Evolutionary conservation across 768 basidiomycete genomes (phyloP).

Genomic region (Suillus decipiens): DNA sequence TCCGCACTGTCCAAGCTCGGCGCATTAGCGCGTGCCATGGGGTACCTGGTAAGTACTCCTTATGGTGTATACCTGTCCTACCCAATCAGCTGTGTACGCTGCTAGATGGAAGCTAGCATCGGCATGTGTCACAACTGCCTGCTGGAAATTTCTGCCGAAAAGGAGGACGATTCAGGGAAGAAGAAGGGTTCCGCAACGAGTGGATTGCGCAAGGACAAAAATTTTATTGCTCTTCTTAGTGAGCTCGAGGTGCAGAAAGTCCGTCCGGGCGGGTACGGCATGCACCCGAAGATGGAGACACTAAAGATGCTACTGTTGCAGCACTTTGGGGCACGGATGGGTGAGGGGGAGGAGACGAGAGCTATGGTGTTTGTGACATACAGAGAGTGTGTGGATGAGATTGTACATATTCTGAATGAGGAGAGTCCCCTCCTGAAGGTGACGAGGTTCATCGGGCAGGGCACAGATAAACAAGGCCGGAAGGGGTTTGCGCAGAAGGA

Average conservation of each 20-base stretch:
- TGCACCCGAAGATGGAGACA: constrained; percentile 93
- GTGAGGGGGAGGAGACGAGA: constrained; percentile 54
- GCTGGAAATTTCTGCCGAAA: constrained; percentile 47
- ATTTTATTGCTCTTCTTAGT: constrained; percentile 64
- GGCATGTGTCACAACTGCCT: constrained; percentile 75
- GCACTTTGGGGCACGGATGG: constrained; percentile 58
- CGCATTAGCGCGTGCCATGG: constrained; percentile 78
- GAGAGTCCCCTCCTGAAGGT: constrained; percentile 81
- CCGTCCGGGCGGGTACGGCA: constrained; percentile 47
- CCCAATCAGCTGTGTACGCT: background rate
- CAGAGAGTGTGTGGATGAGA: constrained; percentile 88
- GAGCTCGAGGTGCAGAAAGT: constrained; percentile 65
- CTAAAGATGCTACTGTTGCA: constrained; percentile 73
- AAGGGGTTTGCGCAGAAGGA: constrained; percentile 91
- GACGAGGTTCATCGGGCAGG: constrained; percentile 89
- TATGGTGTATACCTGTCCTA: background rate
- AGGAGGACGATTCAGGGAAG: constrained; percentile 35
- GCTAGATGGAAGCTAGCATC: constrained; percentile 80
- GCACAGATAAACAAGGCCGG: constrained; percentile 78
- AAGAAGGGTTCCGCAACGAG: constrained; percentile 43
- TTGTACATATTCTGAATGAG: constrained; percentile 75
- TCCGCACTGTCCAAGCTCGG: constrained; percentile 52
- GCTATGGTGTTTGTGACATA: constrained; percentile 97
- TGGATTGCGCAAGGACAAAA: constrained; percentile 48
- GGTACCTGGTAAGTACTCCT: constrained; percentile 68